Conservation (phyloP, 2,329 filamentous ascomycete species). For the Biscogniauxia mediterranea region DNA sequence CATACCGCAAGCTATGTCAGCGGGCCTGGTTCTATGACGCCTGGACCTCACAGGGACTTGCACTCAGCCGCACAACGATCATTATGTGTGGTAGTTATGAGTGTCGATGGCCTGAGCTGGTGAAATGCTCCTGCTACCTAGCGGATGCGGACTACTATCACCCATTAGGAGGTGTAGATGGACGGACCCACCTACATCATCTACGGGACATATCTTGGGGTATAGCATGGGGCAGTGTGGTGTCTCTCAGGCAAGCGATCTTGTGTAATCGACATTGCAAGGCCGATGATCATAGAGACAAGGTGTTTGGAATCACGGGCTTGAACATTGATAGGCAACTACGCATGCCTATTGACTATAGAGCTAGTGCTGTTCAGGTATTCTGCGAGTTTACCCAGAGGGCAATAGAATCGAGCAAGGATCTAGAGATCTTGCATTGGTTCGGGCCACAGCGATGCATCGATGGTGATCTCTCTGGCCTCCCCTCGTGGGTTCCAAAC, state of each 20-base stretch:
- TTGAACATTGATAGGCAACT: neutral
- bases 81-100: too few relatives aligned
- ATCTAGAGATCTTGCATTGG: conserved; percentile 14
- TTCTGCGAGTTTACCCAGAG: conserved; percentile 10
- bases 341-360: conserved; percentile 5
- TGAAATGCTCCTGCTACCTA: conserved; percentile 3
- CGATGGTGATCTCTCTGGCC: neutral
- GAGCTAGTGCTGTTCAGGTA: neutral
- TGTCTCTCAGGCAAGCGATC: conserved; percentile 5
- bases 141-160: conserved; percentile 9
- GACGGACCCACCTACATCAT: conserved; percentile 8
- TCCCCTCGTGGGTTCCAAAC: conserved; percentile 18
- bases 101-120: too few relatives aligned
- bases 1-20: conserved; percentile 6
- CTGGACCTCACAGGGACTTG: neutral
- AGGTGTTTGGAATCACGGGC: conserved; percentile 4
- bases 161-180: conserved; percentile 9
- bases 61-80: too few relatives aligned
- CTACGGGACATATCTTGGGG: conserved; percentile 5
- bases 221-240: neutral
- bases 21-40: conserved; percentile 12
- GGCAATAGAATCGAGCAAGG: conserved; percentile 3
- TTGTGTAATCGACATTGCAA: conserved; percentile 10
- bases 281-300: conserved; percentile 10
- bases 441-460: conserved; percentile 5